A percentile compares a stretch with the other conserved stretches of the same genome.
These are phyloP conservation scores for Hymenoscyphus repandus DNA, from an alignment of 2,329 filamentous ascomycete genomes.

Conservation along the genomic window DNA sequence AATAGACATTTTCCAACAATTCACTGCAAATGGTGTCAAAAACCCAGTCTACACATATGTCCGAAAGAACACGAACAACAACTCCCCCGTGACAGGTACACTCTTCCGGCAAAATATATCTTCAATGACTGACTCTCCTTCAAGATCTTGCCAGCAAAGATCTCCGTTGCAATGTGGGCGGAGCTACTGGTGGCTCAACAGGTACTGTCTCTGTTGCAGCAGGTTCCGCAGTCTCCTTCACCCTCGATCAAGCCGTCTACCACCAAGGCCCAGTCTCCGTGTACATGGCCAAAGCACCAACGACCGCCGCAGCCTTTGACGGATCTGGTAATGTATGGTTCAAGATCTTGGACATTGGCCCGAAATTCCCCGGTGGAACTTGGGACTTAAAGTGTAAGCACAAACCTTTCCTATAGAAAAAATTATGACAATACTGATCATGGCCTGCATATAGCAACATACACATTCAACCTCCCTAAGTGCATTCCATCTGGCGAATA, in stretches of 20 bases:
- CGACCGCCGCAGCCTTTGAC: slow-evolving; percentile 25
- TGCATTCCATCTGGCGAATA: slow-evolving; percentile 33
- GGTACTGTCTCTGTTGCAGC: slow-evolving; percentile 23
- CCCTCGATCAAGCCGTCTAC: slow-evolving; percentile 35
- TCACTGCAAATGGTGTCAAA: slow-evolving; percentile 13
- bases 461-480: slow-evolving; percentile 17
- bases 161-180: slow-evolving; percentile 40
- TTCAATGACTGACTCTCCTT: not conserved
- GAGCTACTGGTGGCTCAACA: slow-evolving; percentile 14
- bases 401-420: not conserved
- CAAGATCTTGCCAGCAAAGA: slow-evolving; percentile 42
- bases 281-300: slow-evolving; percentile 30
- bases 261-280: slow-evolving; percentile 28
- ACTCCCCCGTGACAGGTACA: slow-evolving; percentile 38
- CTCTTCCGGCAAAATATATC: not conserved
- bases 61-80: slow-evolving; percentile 36
- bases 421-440: not conserved
- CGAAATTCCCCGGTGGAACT: slow-evolving; percentile 20
- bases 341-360: slow-evolving; percentile 27
- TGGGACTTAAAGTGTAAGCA: slow-evolving; percentile 15
- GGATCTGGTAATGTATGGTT: slow-evolving; percentile 30
- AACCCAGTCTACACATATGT: slow-evolving; percentile 43
- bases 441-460: slow-evolving; percentile 6
- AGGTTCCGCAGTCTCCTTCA: slow-evolving; percentile 38
- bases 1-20: slow-evolving; percentile 15